These are phyloP conservation scores for Centella asiatica DNA, from an alignment of 129 eudicot genomes.

Conservation along the genomic window DNA sequence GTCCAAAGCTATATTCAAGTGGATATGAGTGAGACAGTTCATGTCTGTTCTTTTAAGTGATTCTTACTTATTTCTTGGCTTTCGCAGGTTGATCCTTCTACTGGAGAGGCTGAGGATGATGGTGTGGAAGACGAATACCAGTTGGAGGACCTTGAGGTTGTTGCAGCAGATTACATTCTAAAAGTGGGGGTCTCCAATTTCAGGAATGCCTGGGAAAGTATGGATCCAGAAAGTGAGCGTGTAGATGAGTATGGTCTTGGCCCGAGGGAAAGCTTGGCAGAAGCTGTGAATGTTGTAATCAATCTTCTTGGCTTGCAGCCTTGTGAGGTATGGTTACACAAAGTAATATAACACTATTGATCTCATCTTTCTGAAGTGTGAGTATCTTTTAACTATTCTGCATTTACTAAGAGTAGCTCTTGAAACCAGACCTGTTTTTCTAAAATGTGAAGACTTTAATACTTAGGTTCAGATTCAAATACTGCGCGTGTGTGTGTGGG, in stretches of 20 bases:
- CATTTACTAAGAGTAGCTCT: neutral
- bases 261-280: constrained; percentile 79
- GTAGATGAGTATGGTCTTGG: constrained; percentile 94
- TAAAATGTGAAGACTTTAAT: too few relatives aligned
- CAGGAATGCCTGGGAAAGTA: constrained; percentile 90
- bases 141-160: constrained; percentile 85
- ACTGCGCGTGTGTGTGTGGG: too few relatives aligned
- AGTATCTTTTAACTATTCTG: neutral
- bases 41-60: too few relatives aligned
- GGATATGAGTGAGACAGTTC: too few relatives aligned
- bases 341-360: too few relatives aligned
- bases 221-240: constrained; percentile 69
- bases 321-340: constrained; percentile 68
- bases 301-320: constrained; percentile 96
- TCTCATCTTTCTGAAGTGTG: too few relatives aligned
- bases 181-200: constrained; percentile 91
- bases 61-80: neutral
- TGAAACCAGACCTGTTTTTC: too few relatives aligned
- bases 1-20: too few relatives aligned
- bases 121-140: constrained; percentile 97
- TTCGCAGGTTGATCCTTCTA: constrained; percentile 78
- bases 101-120: constrained; percentile 93
- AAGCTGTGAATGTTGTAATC: constrained; percentile 77
- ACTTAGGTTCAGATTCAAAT: too few relatives aligned
- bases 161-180: constrained; percentile 80